A percentile compares a stretch with the other conserved stretches of the same genome.
Evolutionary conservation across 108 stramenopile species (phyloP).

Genomic region (Asterionellopsis glacialis): DNA sequence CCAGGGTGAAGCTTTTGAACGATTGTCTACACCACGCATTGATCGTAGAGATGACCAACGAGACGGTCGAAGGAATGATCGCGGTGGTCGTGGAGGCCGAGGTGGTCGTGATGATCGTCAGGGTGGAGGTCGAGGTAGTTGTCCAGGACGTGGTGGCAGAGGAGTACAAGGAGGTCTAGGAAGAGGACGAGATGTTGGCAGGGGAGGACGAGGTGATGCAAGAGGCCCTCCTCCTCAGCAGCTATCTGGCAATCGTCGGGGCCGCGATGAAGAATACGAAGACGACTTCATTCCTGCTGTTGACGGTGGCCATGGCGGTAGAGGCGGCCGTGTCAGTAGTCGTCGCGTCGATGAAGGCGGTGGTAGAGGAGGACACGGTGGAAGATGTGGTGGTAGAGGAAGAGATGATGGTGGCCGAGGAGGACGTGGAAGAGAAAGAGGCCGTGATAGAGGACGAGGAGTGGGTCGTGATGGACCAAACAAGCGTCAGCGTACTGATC

Average conservation of each 20-base stretch:
- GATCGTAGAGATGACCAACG: slow-evolving; percentile 12
- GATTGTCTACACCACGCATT: slow-evolving; percentile 5
- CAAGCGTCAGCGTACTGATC: neutral
- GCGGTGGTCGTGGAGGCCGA: slow-evolving; percentile 6
- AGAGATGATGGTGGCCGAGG: slow-evolving; percentile 14
- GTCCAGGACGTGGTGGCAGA: slow-evolving; percentile 10
- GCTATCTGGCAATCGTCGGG: slow-evolving; percentile 3
- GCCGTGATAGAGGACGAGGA: neutral
- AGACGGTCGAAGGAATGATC: slow-evolving; percentile 9
- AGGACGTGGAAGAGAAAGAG: neutral
- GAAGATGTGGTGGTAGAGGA: neutral
- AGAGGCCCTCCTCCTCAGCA: neutral
- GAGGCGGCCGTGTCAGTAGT: slow-evolving; percentile 17
- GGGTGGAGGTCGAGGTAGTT: slow-evolving; percentile 23
- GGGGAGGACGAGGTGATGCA: neutral
- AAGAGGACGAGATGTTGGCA: slow-evolving; percentile 1
- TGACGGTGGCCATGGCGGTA: neutral
- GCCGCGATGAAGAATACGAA: neutral
- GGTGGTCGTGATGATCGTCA: slow-evolving; percentile 13
- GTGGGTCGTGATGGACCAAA: neutral
- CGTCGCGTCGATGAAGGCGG: slow-evolving; percentile 1
- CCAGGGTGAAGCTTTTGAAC: slow-evolving; percentile 20
- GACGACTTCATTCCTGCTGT: neutral
- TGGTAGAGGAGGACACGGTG: slow-evolving; percentile 15
- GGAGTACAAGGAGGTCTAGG: slow-evolving; percentile 6